Conservation (phyloP, 2,329 filamentous ascomycete species). For the Penicillium corylophilum region DNA sequence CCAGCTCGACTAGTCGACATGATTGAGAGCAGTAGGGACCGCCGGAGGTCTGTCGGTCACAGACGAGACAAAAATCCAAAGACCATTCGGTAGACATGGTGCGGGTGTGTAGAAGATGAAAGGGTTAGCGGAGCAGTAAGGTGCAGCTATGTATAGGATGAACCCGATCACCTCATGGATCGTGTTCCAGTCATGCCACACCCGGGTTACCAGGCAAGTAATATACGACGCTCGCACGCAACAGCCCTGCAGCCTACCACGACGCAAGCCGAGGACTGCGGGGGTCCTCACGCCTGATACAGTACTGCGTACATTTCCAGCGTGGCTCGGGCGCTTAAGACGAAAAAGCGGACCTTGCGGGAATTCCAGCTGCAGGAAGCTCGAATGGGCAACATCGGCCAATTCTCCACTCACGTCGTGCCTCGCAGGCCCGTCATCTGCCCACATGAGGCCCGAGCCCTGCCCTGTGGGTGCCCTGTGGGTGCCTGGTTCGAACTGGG, state of each 20-base stretch:
- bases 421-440: conserved; percentile 18
- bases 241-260: conserved; percentile 3
- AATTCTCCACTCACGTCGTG: not conserved
- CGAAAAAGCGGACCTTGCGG: conserved; percentile 9
- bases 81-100: conserved; percentile 62
- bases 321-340: conserved; percentile 27
- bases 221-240: conserved; percentile 1
- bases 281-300: too few species aligned
- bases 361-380: conserved; percentile 22
- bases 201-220: conserved; percentile 7
- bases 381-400: conserved; percentile 21
- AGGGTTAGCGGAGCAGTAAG: not conserved
- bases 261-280: conserved; percentile 5
- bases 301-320: too few species aligned
- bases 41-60: conserved; percentile 81
- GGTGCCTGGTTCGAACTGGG: not conserved
- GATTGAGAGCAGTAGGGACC: conserved; percentile 89
- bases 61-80: conserved; percentile 89
- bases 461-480: not conserved
- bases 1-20: conserved; percentile 83
- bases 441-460: conserved; percentile 2
- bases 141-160: not conserved
- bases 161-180: conserved; percentile 15
- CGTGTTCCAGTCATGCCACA: conserved; percentile 13
- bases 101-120: not conserved